phyloP scores from a whole-genome alignment of 2,329 filamentous ascomycete species.

The Coleophoma eucalyptorum region DNA sequence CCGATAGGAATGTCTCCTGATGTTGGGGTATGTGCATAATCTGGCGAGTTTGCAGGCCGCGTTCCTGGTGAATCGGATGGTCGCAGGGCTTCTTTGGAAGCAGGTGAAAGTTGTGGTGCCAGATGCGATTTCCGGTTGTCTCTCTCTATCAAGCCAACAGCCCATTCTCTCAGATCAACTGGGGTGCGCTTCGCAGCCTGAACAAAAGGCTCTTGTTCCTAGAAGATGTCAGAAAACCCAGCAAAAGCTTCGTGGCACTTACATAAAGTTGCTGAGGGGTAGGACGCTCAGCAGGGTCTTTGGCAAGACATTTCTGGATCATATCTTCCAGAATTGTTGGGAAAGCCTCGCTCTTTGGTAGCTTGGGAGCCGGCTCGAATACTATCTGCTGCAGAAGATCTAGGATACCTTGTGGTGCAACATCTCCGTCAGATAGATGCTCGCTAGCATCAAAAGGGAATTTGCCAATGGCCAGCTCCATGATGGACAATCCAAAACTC shows the following conservation, averaged over 20 bases:
- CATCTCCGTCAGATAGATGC: constrained; percentile 67
- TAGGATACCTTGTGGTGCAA: constrained; percentile 88
- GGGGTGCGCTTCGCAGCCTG: constrained; percentile 96
- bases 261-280: constrained; percentile 93
- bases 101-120: constrained; percentile 73
- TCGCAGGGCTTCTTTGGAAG: constrained; percentile 72
- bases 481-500: constrained; percentile 93
- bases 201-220: constrained; percentile 92
- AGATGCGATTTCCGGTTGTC: constrained; percentile 96
- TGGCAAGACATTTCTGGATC: constrained; percentile 92
- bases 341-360: constrained; percentile 97
- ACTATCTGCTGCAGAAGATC: constrained; percentile 97
- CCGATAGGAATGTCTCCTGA: constrained; percentile 70
- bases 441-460: constrained; percentile 86
- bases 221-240: constrained; percentile 7
- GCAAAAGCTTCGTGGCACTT: constrained; percentile 32
- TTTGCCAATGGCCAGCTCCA: constrained; percentile 96
- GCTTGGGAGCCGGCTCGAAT: constrained; percentile 85
- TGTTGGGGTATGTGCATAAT: constrained; percentile 56
- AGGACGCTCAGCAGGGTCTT: constrained; percentile 82
- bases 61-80: constrained; percentile 54
- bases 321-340: constrained; percentile 93
- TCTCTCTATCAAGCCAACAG: constrained; percentile 86
- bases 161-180: constrained; percentile 91
- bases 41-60: constrained; percentile 31